Evolutionary conservation across 176 grass and related monocot genomes (phyloP), one percentile per base, ranked within the genome.

Genomic region (Carex scoparia): DNA sequence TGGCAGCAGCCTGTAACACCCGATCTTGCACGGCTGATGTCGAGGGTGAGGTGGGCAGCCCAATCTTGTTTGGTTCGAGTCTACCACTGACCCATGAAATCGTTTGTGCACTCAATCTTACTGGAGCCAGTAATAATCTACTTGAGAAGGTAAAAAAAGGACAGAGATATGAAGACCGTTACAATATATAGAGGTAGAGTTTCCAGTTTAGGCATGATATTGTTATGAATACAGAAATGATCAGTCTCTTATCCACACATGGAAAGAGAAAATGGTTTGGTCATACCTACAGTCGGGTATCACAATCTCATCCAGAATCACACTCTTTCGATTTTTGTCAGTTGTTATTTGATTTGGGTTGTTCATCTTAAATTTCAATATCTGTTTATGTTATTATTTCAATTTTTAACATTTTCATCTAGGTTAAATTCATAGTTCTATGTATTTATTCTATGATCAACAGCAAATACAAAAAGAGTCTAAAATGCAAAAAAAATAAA

Each of bases 11-110:
- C 67, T 95, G 91, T 35, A 99, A 84, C 8, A 95, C 96, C 31
- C 96, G 89, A 85, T 99, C 96, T 8, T 89, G 91, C 58, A 99
- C 93, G 1, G 96, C 93, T 40, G 93, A 93, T 13, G 96, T 95
- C 6, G 96, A 99, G 15, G 96, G 96, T 30, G 93, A 99, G 9
- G 90, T 94, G 3, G 93, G 86, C 27, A 99, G 61, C 44, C 96
- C 93, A 27, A 99, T 74, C 61, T 92, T 99, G 88, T 89, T 99
- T 0, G 91, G 91, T 56, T 99, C 93, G n/a, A 99, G 70, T 81
- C 82, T 99, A 61, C 86, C 85, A 42, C 87, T 89, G 37, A 86
- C 88, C 88, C 85, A 89, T 2, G 91, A 90, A 37, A 95, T 68
- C 8, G 96, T 93, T 40, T 88, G 88, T 14, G 84, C 91, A 1